A percentile compares a stretch with the other conserved stretches of the same genome.
Evolutionary conservation across 164 flowering plant genomes (phyloP).

Genomic region (Santalum album): DNA sequence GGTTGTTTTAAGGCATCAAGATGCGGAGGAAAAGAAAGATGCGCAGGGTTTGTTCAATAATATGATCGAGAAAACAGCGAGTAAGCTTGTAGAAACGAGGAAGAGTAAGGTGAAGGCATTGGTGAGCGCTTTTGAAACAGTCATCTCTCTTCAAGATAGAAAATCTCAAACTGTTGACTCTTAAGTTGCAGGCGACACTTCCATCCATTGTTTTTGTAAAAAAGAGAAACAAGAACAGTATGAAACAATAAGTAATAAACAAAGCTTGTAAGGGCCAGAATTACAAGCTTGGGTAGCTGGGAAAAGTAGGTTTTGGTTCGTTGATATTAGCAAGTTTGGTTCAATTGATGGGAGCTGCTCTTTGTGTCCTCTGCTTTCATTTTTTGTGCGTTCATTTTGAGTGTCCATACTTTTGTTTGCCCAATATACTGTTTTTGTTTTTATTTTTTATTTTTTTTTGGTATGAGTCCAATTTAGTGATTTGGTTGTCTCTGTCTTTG

Average conservation of each 20-base stretch:
- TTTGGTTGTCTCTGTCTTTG: too few species aligned
- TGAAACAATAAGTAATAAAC: background rate
- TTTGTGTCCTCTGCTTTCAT: too few species aligned
- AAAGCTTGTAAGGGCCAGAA: background rate
- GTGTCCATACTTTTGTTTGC: too few species aligned
- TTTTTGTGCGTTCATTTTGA: too few species aligned
- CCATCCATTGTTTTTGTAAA: background rate
- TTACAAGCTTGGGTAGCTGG: too few species aligned
- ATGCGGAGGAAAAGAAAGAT: conserved; percentile 4
- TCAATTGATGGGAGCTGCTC: too few species aligned
- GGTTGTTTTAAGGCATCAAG: conserved; percentile 30
- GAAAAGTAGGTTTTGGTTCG: too few species aligned
- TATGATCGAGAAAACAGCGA: conserved; percentile 21
- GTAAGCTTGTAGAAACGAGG: conserved; percentile 15
- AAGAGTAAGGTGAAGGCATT: conserved; percentile 25
- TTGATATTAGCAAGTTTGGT: too few species aligned
- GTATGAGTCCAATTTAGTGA: too few species aligned
- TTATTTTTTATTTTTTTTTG: too few species aligned
- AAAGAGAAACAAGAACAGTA: background rate
- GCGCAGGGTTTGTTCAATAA: conserved; percentile 16
- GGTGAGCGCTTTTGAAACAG: conserved; percentile 20
- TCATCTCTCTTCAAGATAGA: background rate
- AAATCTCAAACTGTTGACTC: background rate
- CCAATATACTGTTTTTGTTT: too few species aligned
- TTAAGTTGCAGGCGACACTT: background rate